Conservation (phyloP, 352 stramenopile genomes). For the Pythium brassicae region DNA sequence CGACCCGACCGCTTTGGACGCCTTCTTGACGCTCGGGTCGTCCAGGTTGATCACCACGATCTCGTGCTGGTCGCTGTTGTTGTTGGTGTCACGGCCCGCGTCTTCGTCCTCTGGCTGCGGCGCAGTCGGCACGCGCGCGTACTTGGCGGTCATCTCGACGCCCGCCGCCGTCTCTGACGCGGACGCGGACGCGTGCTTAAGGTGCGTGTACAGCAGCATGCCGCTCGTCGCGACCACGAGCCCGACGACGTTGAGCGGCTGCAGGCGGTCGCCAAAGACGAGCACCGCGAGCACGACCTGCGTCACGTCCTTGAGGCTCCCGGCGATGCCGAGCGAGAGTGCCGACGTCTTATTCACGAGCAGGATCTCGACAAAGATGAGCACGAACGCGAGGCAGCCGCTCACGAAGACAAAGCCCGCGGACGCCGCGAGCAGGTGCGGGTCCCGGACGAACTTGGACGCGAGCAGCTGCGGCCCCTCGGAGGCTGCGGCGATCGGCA, state of each 20-base stretch:
- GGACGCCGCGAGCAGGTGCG: constrained; percentile 40
- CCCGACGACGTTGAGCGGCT: constrained; percentile 55
- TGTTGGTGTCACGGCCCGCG: no score
- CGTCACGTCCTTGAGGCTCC: constrained; percentile 77
- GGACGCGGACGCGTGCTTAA: constrained; percentile 45
- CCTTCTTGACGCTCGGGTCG: constrained; percentile 1
- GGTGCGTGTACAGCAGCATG: constrained; percentile 73
- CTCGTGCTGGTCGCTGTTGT: no score
- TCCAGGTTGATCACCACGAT: constrained; percentile 19
- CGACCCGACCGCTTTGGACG: constrained; percentile 7
- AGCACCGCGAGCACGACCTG: constrained; percentile 75
- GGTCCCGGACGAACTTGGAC: constrained; percentile 59
- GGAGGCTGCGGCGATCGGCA: constrained; percentile 59
- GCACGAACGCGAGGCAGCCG: constrained; percentile 62
- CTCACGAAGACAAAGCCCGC: constrained; percentile 65
- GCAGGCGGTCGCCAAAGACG: constrained; percentile 71
- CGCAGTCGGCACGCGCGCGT: constrained; percentile 30
- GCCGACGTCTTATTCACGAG: constrained; percentile 81
- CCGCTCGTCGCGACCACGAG: constrained; percentile 66
- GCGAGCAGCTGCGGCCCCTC: constrained; percentile 40
- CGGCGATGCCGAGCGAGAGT: constrained; percentile 72
- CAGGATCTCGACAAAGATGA: constrained; percentile 82
- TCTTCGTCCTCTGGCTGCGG: not conserved
- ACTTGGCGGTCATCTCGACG: constrained; percentile 16
- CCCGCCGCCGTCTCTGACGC: constrained; percentile 9